Evolutionary conservation across 1,284 basidiomycete genomes (phyloP).

Genomic region (Vanrija sp.): DNA sequence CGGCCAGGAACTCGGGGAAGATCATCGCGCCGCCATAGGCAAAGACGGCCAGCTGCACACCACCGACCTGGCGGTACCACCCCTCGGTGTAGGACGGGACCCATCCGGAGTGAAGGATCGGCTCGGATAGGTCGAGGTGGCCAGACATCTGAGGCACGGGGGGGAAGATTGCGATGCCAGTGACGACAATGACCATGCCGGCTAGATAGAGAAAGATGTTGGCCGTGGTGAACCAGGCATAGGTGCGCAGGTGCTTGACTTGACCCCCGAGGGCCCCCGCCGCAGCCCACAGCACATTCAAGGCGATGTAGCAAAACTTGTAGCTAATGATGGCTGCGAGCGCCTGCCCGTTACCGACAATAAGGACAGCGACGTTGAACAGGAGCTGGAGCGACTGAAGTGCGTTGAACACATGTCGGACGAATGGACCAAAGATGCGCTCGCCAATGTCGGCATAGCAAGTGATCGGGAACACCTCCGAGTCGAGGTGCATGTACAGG

Average conservation of each 20-base stretch:
- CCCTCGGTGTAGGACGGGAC: constrained; percentile 48
- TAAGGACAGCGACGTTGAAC: constrained; percentile 8
- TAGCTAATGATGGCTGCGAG: constrained; percentile 5
- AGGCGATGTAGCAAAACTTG: constrained; percentile 13
- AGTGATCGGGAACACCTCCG: constrained; percentile 6
- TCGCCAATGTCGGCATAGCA: constrained; percentile 14
- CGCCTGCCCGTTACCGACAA: constrained; percentile 4
- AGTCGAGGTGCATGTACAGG: constrained; percentile 11
- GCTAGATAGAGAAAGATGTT: constrained; percentile 9
- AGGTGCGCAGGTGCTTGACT: constrained; percentile 8
- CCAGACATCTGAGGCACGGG: constrained; percentile 53
- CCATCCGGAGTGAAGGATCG: constrained; percentile 55
- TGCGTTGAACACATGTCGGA: constrained; percentile 7
- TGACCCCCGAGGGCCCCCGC: constrained; percentile 1
- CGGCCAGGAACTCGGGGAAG: constrained; percentile 56
- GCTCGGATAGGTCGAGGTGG: constrained; percentile 27
- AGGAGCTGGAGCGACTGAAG: not conserved
- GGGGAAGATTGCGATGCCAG: constrained; percentile 18
- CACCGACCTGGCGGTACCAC: constrained; percentile 35
- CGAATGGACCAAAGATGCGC: constrained; percentile 3
- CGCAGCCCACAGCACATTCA: constrained; percentile 3
- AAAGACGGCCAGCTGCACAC: constrained; percentile 62
- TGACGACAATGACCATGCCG: constrained; percentile 6
- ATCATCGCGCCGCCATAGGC: constrained; percentile 56
- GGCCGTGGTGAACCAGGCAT: constrained; percentile 9